Evolutionary conservation across 163 green algal genomes (phyloP).

Genomic region (Scenedesmus sp.): DNA sequence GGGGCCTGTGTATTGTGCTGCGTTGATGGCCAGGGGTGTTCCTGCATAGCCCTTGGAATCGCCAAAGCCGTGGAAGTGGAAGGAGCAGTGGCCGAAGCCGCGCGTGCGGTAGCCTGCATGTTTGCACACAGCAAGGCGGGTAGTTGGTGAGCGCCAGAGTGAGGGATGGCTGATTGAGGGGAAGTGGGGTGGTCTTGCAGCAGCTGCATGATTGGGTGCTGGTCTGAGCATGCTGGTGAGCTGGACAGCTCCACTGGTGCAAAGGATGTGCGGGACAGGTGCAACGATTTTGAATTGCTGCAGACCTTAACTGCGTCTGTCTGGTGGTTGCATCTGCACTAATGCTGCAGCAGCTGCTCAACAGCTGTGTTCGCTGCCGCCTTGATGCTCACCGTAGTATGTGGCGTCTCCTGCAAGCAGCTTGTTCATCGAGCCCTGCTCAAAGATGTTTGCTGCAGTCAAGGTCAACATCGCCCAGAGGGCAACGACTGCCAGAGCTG

Average conservation of each 20-base stretch:
- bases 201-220: background rate
- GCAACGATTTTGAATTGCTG: no score
- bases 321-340: background rate
- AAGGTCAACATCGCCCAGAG: constrained; percentile 2
- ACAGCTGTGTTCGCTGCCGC: background rate
- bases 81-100: constrained; percentile 52
- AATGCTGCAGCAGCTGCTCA: background rate
- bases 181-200: background rate
- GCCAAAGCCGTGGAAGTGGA: constrained; percentile 52
- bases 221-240: background rate
- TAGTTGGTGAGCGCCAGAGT: background rate
- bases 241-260: background rate
- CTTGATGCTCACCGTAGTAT: background rate
- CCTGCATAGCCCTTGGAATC: constrained; percentile 35
- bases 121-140: background rate
- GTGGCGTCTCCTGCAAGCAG: constrained; percentile 1
- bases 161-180: background rate
- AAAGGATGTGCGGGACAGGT: no score
- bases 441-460: constrained; percentile 2
- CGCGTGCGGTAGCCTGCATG: constrained; percentile 39
- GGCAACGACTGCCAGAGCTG: background rate
- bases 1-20: constrained; percentile 45
- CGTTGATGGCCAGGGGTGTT: constrained; percentile 49
- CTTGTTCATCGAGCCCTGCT: background rate
- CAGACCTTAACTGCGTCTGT: background rate